Evolutionary conservation across 2,329 filamentous ascomycete genomes (phyloP).

Genomic region (Clonostachys byssicola): DNA sequence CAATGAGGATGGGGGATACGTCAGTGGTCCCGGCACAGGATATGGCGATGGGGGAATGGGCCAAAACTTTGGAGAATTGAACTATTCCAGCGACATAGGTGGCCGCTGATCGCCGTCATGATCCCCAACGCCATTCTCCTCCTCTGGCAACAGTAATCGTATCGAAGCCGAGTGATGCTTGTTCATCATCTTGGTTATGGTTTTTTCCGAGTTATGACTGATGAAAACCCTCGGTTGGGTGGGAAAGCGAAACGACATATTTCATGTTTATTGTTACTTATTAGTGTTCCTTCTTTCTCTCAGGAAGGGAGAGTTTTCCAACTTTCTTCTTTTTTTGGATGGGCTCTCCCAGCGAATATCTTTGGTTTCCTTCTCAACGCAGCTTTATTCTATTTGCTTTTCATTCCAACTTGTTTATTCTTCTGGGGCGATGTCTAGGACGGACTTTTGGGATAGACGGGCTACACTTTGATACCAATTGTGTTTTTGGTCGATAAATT

Average conservation of each 20-base stretch:
- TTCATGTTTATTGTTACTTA: not conserved
- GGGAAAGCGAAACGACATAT: not conserved
- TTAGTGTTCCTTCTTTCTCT: not conserved
- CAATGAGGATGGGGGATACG: slow-evolving; percentile 66
- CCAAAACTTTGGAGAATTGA: slow-evolving; percentile 51
- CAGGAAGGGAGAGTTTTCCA: not conserved
- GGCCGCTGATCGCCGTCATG: slow-evolving; percentile 22
- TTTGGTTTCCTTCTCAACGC: not conserved
- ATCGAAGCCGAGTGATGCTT: not conserved
- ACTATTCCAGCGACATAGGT: slow-evolving; percentile 48
- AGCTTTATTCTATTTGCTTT: not conserved
- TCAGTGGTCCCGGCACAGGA: slow-evolving; percentile 57
- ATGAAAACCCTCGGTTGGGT: not conserved
- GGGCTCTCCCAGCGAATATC: not conserved
- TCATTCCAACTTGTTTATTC: not conserved
- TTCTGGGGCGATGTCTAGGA: no score
- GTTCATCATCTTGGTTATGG: not conserved
- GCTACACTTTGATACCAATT: slow-evolving; percentile 1
- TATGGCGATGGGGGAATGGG: slow-evolving; percentile 53
- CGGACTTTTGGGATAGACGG: slow-evolving; percentile 1
- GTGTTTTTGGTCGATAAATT: not conserved
- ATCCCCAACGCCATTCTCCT: not conserved
- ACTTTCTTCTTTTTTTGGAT: not conserved
- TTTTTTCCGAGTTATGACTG: not conserved
- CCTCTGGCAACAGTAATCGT: not conserved